phyloP scores from a whole-genome alignment of 257 asterid species.

The Forsythia suspensa region DNA sequence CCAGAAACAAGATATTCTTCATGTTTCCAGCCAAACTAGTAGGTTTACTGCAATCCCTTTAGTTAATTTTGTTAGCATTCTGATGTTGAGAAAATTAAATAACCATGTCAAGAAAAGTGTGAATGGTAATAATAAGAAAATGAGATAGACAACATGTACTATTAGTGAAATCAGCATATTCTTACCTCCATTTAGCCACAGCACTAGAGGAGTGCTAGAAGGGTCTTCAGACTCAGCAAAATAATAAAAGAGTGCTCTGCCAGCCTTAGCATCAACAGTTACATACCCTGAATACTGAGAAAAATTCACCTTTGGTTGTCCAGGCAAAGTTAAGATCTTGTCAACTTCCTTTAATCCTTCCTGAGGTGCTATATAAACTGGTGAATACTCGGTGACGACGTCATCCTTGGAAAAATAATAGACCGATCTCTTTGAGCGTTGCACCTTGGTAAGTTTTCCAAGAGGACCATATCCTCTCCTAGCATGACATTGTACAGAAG shows the following conservation, averaged over 20 bases:
- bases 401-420: neutral
- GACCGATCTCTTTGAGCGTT: neutral
- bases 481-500: conserved; percentile 26
- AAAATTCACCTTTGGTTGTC: conserved; percentile 35
- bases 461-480: conserved; percentile 24
- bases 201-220: conserved; percentile 35
- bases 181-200: conserved; percentile 47
- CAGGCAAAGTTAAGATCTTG: conserved; percentile 27
- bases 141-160: too few species aligned
- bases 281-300: conserved; percentile 42
- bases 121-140: neutral
- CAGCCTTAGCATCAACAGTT: conserved; percentile 30
- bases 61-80: neutral
- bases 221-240: conserved; percentile 34
- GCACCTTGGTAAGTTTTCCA: neutral
- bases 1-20: neutral
- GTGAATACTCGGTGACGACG: neutral
- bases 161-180: too few species aligned
- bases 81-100: neutral
- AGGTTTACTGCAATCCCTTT: neutral
- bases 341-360: conserved; percentile 28
- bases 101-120: neutral
- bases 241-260: conserved; percentile 38
- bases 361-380: conserved; percentile 23
- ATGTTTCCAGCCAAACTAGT: neutral